Percentiles rank a stretch among this genome's conserved stretches.
Conservation (phyloP, 139 green algal genomes). For the Micractinium conductrix region DNA sequence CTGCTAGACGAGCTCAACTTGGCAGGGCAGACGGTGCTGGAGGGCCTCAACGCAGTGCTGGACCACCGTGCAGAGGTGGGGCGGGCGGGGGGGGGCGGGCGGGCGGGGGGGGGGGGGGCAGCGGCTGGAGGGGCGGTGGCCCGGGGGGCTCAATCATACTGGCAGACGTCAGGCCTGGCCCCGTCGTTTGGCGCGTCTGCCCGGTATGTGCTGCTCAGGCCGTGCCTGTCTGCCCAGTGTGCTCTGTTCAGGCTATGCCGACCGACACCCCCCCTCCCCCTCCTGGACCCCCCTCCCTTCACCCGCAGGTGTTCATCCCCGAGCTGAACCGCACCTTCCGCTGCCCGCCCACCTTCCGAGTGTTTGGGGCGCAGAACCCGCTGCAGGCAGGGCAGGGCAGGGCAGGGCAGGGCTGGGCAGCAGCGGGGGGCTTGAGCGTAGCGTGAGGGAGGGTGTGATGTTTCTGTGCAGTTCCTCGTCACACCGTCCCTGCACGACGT, state of each 20-base stretch:
- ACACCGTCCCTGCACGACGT: background rate
- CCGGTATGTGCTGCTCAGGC: no score
- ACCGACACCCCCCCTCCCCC: background rate
- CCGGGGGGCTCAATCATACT: no score
- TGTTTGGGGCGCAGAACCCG: slow-evolving; percentile 95
- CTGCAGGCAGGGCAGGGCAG: slow-evolving; percentile 55
- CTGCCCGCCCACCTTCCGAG: slow-evolving; percentile 77
- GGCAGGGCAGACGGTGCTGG: slow-evolving; percentile 90
- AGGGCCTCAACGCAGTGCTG: slow-evolving; percentile 96
- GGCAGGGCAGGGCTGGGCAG: no score
- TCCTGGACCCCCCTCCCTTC: background rate
- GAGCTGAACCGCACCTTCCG: slow-evolving; percentile 86
- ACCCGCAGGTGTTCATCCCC: slow-evolving; percentile 88
- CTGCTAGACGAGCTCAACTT: slow-evolving; percentile 99
- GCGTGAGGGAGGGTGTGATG: no score
- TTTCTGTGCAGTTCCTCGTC: no score
- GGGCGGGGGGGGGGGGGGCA: no score
- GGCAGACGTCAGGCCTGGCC: no score
- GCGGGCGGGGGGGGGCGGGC: no score
- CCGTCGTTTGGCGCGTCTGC: no score
- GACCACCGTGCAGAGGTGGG: slow-evolving; percentile 88
- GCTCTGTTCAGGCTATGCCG: background rate
- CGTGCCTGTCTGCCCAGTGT: background rate
- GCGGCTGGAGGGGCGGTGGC: no score
- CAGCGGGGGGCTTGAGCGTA: no score